These are phyloP conservation scores for Pancytospora philotis DNA, from an alignment of 371 early-diverging fungal genomes.

Conservation along the genomic window DNA sequence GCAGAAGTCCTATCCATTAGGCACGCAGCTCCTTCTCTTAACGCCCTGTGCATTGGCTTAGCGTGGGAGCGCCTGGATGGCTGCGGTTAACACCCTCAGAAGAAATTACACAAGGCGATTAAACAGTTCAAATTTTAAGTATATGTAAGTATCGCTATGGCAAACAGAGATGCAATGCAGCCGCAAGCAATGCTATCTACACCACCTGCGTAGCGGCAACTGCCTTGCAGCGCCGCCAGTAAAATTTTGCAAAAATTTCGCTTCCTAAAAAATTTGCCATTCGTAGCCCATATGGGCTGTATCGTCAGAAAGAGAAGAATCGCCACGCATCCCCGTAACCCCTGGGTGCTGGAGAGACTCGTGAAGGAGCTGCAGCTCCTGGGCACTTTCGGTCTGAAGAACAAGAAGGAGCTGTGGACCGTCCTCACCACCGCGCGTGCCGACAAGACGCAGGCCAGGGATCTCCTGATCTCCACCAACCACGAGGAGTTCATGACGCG, in stretches of 20 bases:
- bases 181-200: too few species aligned
- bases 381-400: conserved; percentile 94
- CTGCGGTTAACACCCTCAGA: too few species aligned
- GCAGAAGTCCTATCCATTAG: too few species aligned
- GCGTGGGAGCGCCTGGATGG: too few species aligned
- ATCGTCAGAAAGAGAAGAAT: conserved; percentile 25
- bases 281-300: conserved; percentile 40
- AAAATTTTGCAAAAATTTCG: conserved; percentile 12
- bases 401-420: conserved; percentile 98
- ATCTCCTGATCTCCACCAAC: conserved; percentile 86
- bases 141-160: too few species aligned
- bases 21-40: too few species aligned
- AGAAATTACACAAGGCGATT: too few species aligned
- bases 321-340: conserved; percentile 69
- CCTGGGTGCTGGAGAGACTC: conserved; percentile 92
- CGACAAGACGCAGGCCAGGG: conserved; percentile 98
- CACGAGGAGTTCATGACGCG: conserved; percentile 93
- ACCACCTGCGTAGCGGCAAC: too few species aligned
- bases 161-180: too few species aligned
- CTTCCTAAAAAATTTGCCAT: conserved; percentile 6
- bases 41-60: too few species aligned
- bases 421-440: conserved; percentile 86
- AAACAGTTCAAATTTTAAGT: too few species aligned
- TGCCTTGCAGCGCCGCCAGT: too few species aligned
- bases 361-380: conserved; percentile 92